Percentiles rank a stretch among this genome's conserved stretches.
Conservation (phyloP, 2,329 filamentous ascomycete species). For the Fusarium verticillioides region DNA sequence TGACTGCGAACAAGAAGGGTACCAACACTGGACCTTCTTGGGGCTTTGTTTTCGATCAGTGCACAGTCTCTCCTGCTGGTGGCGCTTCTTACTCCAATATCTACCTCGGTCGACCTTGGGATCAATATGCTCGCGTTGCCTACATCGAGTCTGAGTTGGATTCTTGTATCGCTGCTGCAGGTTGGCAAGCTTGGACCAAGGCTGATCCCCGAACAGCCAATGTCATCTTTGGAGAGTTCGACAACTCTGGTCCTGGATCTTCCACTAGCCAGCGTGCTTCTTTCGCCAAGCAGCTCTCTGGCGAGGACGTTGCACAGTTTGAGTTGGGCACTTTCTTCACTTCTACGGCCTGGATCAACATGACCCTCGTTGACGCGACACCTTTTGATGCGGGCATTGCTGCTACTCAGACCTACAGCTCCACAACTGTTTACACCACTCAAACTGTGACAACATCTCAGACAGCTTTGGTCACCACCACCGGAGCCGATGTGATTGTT, state of each 20-base stretch:
- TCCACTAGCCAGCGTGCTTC: slow-evolving; percentile 33
- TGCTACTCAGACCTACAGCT: slow-evolving; percentile 13
- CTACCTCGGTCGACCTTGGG: slow-evolving; percentile 40
- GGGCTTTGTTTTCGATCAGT: slow-evolving; percentile 50
- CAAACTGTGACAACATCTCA: slow-evolving; percentile 31
- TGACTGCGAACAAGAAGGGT: slow-evolving; percentile 52
- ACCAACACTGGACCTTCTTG: slow-evolving; percentile 51
- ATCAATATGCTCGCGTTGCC: slow-evolving; percentile 37
- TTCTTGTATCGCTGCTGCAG: slow-evolving; percentile 18
- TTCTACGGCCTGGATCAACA: slow-evolving; percentile 38
- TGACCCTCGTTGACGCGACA: slow-evolving; percentile 33
- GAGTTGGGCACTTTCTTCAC: slow-evolving; percentile 36
- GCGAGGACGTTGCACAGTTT: slow-evolving; percentile 21
- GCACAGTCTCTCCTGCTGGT: slow-evolving; percentile 44
- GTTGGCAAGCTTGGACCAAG: slow-evolving; percentile 40
- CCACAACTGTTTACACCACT: slow-evolving; percentile 35
- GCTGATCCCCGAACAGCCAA: slow-evolving; percentile 34
- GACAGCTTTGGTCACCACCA: slow-evolving; percentile 25
- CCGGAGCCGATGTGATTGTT: slow-evolving; percentile 17
- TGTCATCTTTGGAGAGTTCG: slow-evolving; percentile 37
- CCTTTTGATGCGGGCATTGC: slow-evolving; percentile 29
- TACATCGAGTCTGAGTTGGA: slow-evolving; percentile 34
- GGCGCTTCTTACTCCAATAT: slow-evolving; percentile 39
- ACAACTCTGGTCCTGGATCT: slow-evolving; percentile 34
- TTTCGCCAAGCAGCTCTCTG: slow-evolving; percentile 31